Evolutionary conservation across 202 grass and related monocot species (phyloP), one percentile per base, ranked within the genome.

Genomic region (Carex arenaria): DNA sequence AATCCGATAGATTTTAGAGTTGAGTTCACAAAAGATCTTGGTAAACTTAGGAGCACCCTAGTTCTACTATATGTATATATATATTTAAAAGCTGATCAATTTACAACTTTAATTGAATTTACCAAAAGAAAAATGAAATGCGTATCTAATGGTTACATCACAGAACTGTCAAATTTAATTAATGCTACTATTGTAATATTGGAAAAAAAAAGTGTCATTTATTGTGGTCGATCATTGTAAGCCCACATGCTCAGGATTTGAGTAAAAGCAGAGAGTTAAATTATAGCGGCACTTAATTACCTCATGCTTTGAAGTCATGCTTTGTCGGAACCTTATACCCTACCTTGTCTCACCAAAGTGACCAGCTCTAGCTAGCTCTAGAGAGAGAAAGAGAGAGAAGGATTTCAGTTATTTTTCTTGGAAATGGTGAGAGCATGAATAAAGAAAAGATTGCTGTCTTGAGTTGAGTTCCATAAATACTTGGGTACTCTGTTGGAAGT

Each of bases 241-340:
- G 63, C 45, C 42, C 45, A 64, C 59, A 45, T 66, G 45, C 42
- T 34, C 60, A 67, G 45, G 80, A 54, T 82, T 67, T 82, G 45
- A 82, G 62, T 51, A 82, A 94, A 94, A 94, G 90, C 83, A 61
- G 59, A 34, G 54, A 20, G 70, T 55, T 90, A 92, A 93, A 84
- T 87, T 84, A 85, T 89, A 81, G 61, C 61, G n/a, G 9, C 70
- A 55, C 87, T 90, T 90, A 83, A 92, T 90, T 94, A 88, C 90
- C 61, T 94, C 87, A 91, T 88, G 89, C 87, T 89, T 87, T 84
- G 85, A 91, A 86, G 89, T 91, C 92, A 94, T 92, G 90, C 92
- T 94, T 90, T 94, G 92, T 94, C 92, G 90, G 86, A 72, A 81
- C 80, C 59, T 77, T 67, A 80, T 53, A 61, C 82, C 51, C 66